phyloP scores from a whole-genome alignment of 2,329 filamentous ascomycete genomes.

The Peltaster fructicola region DNA sequence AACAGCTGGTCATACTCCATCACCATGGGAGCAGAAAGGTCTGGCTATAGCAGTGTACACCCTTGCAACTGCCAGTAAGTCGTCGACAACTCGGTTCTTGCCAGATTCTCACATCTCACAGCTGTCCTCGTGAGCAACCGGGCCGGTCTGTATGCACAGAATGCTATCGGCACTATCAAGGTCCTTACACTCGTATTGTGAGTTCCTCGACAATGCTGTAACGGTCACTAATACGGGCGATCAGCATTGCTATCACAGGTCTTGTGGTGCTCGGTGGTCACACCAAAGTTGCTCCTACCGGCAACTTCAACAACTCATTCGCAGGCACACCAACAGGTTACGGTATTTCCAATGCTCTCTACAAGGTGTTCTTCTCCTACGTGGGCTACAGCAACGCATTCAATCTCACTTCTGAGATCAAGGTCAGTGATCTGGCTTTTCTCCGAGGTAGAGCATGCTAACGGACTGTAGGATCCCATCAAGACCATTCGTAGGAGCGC shows the following conservation, averaged over 20 bases:
- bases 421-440: conserved; percentile 15
- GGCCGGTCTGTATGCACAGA: conserved; percentile 37
- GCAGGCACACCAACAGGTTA: conserved; percentile 29
- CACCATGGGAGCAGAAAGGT: conserved; percentile 48
- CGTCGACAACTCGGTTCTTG: conserved; percentile 8
- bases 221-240: not conserved
- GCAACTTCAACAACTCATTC: conserved; percentile 40
- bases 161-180: conserved; percentile 42
- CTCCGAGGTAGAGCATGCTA: not conserved
- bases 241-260: conserved; percentile 26
- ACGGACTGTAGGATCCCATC: conserved; percentile 33
- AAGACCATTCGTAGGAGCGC: conserved; percentile 35
- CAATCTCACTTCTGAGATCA: conserved; percentile 44
- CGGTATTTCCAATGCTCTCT: conserved; percentile 40
- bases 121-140: conserved; percentile 38
- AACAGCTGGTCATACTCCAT: conserved; percentile 32
- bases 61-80: conserved; percentile 26
- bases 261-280: conserved; percentile 44
- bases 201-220: conserved; percentile 10
- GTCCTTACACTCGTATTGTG: conserved; percentile 42
- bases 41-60: conserved; percentile 48
- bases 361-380: conserved; percentile 33
- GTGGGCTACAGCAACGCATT: conserved; percentile 42
- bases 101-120: too few species aligned
- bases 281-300: conserved; percentile 29